Base-by-base conservation (phyloP, 2,329 filamentous ascomycete genomes). In the Hypoxylon sp. region DNA sequence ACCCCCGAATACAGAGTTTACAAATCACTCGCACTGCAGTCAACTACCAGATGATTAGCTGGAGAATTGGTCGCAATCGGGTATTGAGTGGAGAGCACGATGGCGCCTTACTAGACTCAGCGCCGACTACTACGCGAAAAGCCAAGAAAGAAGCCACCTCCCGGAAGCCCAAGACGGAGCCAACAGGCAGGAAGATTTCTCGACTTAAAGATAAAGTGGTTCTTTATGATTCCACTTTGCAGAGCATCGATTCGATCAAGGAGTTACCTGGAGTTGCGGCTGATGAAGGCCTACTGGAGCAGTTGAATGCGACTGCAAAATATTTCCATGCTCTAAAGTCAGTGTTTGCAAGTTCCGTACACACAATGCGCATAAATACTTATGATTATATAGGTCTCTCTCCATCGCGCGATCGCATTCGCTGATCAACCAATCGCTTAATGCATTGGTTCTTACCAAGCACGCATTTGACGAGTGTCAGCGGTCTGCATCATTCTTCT, bases 261-360 rank as follows among this genome's bases (percentile, higher is more conserved):
- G 94, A 97, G 67, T 86, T 99, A 13, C 92, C 94, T 2, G 96
- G 96, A 80, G 92, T 98, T 17, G 94, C 94, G 37, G 92, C 94
- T 46, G 96, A 99, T 76, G 86, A 89, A 44, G 85, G 83, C 14
- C 92, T 99, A 72, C 85, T 94, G 3, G 82, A 86, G 50, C 93
- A 96, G 78, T 84, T 99, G n/a, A 89, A 93, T 62, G 89, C 89
- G 35, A 95, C 93, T 73, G 86, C 88, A 37, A 85, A 88, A 67
- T 98, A 98, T 81, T 99, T 98, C 82, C 89, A 91, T 69, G 92
- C 96, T 8, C 85, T 98, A 61, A 97, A 95, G 91, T 95, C 84
- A 78, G 88, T 81, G 44, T 4, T 35, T 20, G 11, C 22, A 46
- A 6, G 4, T 46, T 30, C 2, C 2, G 40, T 11, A 2, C 10